These are phyloP conservation scores for Atkinsonella hypoxylon DNA, from an alignment of 2,329 filamentous ascomycete genomes.

Conservation along the genomic window DNA sequence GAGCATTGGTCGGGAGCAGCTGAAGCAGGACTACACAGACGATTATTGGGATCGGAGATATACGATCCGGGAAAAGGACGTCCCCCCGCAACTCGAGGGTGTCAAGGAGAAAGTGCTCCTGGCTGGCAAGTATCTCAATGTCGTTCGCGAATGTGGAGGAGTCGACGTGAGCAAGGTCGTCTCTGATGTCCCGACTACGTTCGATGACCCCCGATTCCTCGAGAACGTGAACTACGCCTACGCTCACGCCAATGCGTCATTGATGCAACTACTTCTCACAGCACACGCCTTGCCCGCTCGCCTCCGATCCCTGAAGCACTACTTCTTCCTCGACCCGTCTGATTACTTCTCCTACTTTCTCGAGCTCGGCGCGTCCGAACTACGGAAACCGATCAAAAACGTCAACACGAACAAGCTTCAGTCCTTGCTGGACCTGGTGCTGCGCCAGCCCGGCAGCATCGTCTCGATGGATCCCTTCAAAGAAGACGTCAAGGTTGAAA, in stretches of 20 bases:
- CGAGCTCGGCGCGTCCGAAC: constrained; percentile 77
- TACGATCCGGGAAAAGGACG: constrained; percentile 80
- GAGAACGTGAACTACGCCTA: constrained; percentile 96
- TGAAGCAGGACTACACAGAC: constrained; percentile 95
- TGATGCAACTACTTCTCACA: constrained; percentile 82
- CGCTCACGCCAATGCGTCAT: constrained; percentile 85
- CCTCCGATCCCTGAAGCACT: constrained; percentile 87
- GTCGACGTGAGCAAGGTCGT: constrained; percentile 87
- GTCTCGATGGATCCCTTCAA: constrained; percentile 95
- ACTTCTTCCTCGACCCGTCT: constrained; percentile 96
- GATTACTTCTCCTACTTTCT: constrained; percentile 98
- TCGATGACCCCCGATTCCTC: constrained; percentile 83
- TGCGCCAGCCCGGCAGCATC: constrained; percentile 91
- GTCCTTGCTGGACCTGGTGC: constrained; percentile 85
- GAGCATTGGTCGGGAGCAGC: constrained; percentile 78
- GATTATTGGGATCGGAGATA: constrained; percentile 99
- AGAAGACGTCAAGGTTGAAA: constrained; percentile 93
- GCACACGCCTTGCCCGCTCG: constrained; percentile 83
- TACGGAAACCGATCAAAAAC: constrained; percentile 76
- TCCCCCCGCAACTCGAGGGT: constrained; percentile 81
- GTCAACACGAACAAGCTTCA: constrained; percentile 93
- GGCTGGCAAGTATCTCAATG: constrained; percentile 95
- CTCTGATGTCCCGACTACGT: constrained; percentile 77
- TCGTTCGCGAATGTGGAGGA: constrained; percentile 91
- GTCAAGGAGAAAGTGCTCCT: constrained; percentile 91